Evolutionary conservation across 192 early-diverging fungal genomes (phyloP).

Genomic region (Backusella macrospora): DNA sequence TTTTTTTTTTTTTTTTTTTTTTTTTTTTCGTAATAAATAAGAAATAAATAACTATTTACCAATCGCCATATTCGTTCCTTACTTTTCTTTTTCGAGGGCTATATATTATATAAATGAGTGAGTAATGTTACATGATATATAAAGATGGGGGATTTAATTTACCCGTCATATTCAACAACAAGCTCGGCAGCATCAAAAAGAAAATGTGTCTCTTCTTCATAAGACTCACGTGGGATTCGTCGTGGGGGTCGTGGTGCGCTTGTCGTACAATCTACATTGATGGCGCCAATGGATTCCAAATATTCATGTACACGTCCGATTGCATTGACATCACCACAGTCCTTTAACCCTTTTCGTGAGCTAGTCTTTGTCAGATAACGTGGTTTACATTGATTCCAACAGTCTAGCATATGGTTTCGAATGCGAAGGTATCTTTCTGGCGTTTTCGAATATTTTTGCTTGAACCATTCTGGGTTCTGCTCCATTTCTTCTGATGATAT

Average conservation of each 20-base stretch:
- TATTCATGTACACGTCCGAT: slow-evolving; percentile 86
- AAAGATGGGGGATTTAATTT: slow-evolving; percentile 3
- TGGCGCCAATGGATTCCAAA: slow-evolving; percentile 75
- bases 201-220: slow-evolving; percentile 13
- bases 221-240: slow-evolving; percentile 20
- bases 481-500: slow-evolving; percentile 54
- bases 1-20: no score
- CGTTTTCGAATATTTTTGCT: slow-evolving; percentile 73
- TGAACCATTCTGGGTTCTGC: slow-evolving; percentile 68
- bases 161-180: slow-evolving; percentile 39
- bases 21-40: background rate
- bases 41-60: slow-evolving; percentile 41
- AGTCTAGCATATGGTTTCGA: slow-evolving; percentile 84
- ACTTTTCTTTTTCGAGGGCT: slow-evolving; percentile 59
- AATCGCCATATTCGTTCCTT: slow-evolving; percentile 64
- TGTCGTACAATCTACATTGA: slow-evolving; percentile 72
- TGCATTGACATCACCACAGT: slow-evolving; percentile 94
- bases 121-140: background rate
- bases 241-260: slow-evolving; percentile 44
- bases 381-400: slow-evolving; percentile 70
- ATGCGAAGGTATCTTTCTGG: slow-evolving; percentile 88
- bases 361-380: slow-evolving; percentile 85
- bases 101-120: background rate
- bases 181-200: slow-evolving; percentile 32
- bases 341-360: slow-evolving; percentile 71